Conservation (phyloP, 176 grass and related monocot genomes). For the Puya raimondii region DNA sequence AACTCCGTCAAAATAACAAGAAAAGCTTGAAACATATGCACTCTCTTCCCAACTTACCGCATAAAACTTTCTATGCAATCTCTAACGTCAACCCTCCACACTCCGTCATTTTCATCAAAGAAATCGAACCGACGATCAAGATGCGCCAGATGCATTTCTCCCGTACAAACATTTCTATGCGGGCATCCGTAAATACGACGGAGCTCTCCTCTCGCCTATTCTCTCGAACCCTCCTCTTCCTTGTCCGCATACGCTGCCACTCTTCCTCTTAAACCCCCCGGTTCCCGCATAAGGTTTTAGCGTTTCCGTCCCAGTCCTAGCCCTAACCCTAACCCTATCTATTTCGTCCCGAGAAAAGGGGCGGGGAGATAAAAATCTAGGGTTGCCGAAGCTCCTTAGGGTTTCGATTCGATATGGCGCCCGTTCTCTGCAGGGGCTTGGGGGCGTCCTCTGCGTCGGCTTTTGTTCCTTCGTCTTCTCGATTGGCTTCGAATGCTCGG, state of each 20-base stretch:
- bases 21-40: not conserved
- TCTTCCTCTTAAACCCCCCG: not conserved
- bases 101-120: not conserved
- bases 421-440: constrained; percentile 47
- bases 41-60: not conserved
- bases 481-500: not conserved
- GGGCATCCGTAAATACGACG: not conserved
- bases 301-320: not conserved
- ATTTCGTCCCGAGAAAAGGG: not conserved
- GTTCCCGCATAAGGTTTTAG: not conserved
- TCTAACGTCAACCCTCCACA: not conserved
- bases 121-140: not conserved
- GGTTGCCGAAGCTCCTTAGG: not conserved
- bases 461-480: constrained; percentile 26
- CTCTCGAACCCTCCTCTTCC: not conserved
- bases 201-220: not conserved
- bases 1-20: not conserved
- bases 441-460: constrained; percentile 44
- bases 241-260: not conserved
- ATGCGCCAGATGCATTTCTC: not conserved
- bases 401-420: constrained; percentile 34
- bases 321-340: constrained; percentile 1
- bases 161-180: not conserved
- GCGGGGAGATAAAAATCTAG: no score
- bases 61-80: not conserved